Evolutionary conservation across 371 early-diverging fungal species (phyloP).

Genomic region (Syncephalastrum racemosum): DNA sequence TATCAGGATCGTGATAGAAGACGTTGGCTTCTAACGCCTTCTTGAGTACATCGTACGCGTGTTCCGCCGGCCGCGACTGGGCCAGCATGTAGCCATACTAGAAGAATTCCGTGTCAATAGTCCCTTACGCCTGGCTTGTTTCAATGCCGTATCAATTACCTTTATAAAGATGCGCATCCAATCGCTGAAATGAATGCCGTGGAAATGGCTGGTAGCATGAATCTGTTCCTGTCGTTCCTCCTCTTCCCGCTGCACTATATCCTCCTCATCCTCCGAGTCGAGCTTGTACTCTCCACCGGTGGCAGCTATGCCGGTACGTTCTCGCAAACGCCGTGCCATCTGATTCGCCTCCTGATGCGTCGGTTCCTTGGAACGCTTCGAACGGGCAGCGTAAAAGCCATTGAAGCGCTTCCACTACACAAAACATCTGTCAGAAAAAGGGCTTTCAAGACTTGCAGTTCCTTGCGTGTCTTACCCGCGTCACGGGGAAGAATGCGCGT

Average conservation of each 20-base stretch:
- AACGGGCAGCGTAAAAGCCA: slow-evolving; percentile 34
- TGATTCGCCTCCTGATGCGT: slow-evolving; percentile 25
- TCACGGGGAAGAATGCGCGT: slow-evolving; percentile 57
- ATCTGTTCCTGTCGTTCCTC: slow-evolving; percentile 24
- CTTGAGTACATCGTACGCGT: slow-evolving; percentile 64
- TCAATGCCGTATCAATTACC: slow-evolving; percentile 24
- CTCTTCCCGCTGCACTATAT: slow-evolving; percentile 22
- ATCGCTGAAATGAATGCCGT: slow-evolving; percentile 56
- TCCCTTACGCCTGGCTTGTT: not conserved
- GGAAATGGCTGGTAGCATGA: slow-evolving; percentile 34
- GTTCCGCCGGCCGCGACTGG: slow-evolving; percentile 53
- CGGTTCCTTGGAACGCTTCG: not conserved
- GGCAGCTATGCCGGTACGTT: slow-evolving; percentile 13
- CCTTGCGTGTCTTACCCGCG: slow-evolving; percentile 27
- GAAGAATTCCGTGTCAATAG: not conserved
- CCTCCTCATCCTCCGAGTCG: slow-evolving; percentile 29
- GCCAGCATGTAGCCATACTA: slow-evolving; percentile 67
- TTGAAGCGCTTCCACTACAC: slow-evolving; percentile 14
- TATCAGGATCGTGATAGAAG: slow-evolving; percentile 59
- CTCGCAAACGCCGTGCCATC: slow-evolving; percentile 36
- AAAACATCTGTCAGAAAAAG: not conserved
- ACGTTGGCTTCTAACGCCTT: slow-evolving; percentile 63
- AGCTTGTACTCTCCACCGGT: slow-evolving; percentile 6
- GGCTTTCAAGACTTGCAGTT: slow-evolving; percentile 1
- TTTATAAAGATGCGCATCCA: slow-evolving; percentile 69